Evolutionary conservation across 148 eudicot species (phyloP).

Genomic region (Beta vulgaris): DNA sequence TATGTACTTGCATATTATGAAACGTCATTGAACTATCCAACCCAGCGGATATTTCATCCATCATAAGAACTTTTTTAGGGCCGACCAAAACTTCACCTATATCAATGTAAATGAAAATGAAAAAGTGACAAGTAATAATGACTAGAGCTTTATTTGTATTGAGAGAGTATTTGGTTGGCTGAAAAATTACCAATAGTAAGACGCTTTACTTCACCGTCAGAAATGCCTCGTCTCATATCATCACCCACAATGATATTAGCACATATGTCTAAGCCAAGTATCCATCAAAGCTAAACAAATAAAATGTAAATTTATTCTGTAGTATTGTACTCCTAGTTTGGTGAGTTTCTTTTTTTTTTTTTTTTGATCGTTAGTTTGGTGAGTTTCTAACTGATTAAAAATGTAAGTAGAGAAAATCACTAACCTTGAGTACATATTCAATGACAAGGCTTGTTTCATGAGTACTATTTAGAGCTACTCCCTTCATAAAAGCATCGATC

Average conservation of each 20-base stretch:
- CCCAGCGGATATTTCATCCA: slow-evolving; percentile 89
- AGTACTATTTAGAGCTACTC: slow-evolving; percentile 48
- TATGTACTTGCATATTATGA: slow-evolving; percentile 58
- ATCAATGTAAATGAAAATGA: too few species aligned
- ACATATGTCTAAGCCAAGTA: slow-evolving; percentile 60
- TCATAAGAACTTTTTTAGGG: slow-evolving; percentile 60
- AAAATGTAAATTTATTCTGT: not conserved
- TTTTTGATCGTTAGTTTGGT: too few species aligned
- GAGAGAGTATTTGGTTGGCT: too few species aligned
- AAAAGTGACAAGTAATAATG: too few species aligned
- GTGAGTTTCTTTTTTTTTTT: too few species aligned
- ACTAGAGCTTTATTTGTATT: too few species aligned
- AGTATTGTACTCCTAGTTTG: too few species aligned
- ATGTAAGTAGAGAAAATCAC: too few species aligned
- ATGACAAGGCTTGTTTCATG: slow-evolving; percentile 56
- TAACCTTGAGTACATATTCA: slow-evolving; percentile 76
- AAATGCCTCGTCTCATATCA: slow-evolving; percentile 82
- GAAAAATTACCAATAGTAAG: slow-evolving; percentile 71
- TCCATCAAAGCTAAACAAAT: not conserved
- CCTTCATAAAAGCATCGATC: slow-evolving; percentile 78
- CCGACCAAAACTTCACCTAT: slow-evolving; percentile 85
- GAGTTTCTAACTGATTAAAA: too few species aligned
- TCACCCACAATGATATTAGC: slow-evolving; percentile 69
- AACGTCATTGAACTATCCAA: slow-evolving; percentile 77
- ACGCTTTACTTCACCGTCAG: slow-evolving; percentile 88